Base-by-base conservation (phyloP, 805 yeast species). In the Starmerella apis region DNA sequence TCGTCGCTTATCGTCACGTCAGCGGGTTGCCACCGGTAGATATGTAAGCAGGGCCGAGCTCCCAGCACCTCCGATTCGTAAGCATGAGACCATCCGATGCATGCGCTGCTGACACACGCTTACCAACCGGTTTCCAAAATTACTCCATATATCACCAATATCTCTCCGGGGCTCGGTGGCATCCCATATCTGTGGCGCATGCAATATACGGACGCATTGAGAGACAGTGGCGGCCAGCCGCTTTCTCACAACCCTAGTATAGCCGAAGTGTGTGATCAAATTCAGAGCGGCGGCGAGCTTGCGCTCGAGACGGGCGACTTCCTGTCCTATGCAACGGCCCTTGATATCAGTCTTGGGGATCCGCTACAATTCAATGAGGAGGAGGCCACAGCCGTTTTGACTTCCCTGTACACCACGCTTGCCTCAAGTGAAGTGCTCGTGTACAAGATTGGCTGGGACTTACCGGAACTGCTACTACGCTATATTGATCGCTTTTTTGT, bases 381-480 rank as follows among this genome's bases (percentile, higher is more conserved):
- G 0, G 85, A 84, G 47, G 74, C 77, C 48, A 45, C 47, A 8
- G 45, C 42, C 24, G 50, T 56, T 14, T 47, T 60, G 13, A 32
- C 43, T 14, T 69, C 67, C 2, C 54, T 57, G 9, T 46, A 46
- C 50, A 49, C 56, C 45, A 61, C 84, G n/a, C 64, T 86, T 43
- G 65, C 61, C 0, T 41, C 61, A 0, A 63, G 82, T 61, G 69
- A 71, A 16, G 73, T 72, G 10, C 65, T 86, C 27, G 69, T 79
- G 0, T 71, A 74, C 39, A 83, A 81, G 56, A 78, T 87, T 53
- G 95, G 94, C 2, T 88, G 96, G 96, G 96, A 88, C 64, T 62
- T 88, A n/a, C 95, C 95, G 0, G 74, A 73, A 28, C 65, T 84
- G 46, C 56, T 88, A 6, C 59, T 86, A 41, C 70, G 71, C 9